These are phyloP conservation scores for Syzygium syzygioides DNA, from an alignment of 441 rosid species.

Conservation along the genomic window DNA sequence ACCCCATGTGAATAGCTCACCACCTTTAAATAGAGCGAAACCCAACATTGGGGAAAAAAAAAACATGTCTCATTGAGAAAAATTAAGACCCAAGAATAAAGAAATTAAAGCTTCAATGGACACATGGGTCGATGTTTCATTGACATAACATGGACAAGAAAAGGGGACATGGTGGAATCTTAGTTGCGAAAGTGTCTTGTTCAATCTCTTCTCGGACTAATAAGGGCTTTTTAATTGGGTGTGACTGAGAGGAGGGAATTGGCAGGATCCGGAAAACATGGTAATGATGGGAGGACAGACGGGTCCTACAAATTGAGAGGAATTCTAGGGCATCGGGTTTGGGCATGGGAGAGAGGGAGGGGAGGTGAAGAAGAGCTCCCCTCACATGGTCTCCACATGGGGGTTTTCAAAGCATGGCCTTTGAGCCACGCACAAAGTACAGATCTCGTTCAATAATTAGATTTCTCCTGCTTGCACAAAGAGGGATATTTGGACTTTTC, in stretches of 20 bases:
- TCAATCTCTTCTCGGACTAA: neutral
- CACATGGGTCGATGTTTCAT: neutral
- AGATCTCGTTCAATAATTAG: conserved; percentile 6
- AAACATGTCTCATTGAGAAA: neutral
- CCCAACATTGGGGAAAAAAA: neutral
- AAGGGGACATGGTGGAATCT: neutral
- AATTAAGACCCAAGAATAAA: neutral
- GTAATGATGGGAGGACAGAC: conserved; percentile 20
- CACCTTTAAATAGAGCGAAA: neutral
- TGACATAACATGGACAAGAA: neutral
- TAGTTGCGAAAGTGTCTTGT: neutral
- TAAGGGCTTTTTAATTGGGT: conserved; percentile 17
- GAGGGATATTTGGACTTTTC: neutral
- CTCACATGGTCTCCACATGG: conserved; percentile 59
- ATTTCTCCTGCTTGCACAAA: neutral
- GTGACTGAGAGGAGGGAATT: conserved; percentile 4
- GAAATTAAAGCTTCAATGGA: neutral
- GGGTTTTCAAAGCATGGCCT: conserved; percentile 18
- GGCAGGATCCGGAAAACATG: conserved; percentile 68
- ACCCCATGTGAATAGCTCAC: neutral
- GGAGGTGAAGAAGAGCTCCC: neutral
- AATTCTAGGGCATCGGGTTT: conserved; percentile 25
- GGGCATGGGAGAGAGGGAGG: conserved; percentile 7
- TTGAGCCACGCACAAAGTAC: conserved; percentile 10
- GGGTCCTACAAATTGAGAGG: conserved; percentile 27